Percentiles rank a stretch among this genome's conserved stretches.
These are phyloP conservation scores for Botrytis fragariae DNA, from an alignment of 2,329 filamentous ascomycete species.

Conservation along the genomic window DNA sequence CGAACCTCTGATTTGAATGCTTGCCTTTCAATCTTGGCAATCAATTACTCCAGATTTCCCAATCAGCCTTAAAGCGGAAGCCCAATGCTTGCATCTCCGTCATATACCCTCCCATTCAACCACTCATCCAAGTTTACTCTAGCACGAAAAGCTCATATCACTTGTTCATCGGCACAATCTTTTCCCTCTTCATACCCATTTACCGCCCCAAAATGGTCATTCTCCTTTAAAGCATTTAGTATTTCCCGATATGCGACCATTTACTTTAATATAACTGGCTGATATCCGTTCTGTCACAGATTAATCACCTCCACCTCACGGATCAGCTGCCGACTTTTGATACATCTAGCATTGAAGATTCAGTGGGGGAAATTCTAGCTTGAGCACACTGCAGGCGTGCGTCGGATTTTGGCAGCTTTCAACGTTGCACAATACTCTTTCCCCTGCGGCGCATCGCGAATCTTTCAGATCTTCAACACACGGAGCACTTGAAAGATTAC, in stretches of 20 bases:
- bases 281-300: constrained; percentile 35
- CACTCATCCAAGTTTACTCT: constrained; percentile 27
- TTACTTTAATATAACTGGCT: constrained; percentile 30
- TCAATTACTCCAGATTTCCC: constrained; percentile 37
- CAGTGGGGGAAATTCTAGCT: constrained; percentile 31
- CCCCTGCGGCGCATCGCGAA: constrained; percentile 31
- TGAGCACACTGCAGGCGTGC: constrained; percentile 30
- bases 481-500: constrained; percentile 1
- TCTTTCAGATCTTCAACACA: constrained; percentile 22
- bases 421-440: constrained; percentile 32
- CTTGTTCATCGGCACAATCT: constrained; percentile 29
- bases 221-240: constrained; percentile 22
- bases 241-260: constrained; percentile 29
- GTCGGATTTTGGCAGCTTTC: constrained; percentile 36
- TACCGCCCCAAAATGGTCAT: constrained; percentile 32
- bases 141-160: constrained; percentile 27
- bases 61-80: constrained; percentile 40
- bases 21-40: constrained; percentile 29
- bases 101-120: constrained; percentile 32
- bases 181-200: constrained; percentile 24
- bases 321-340: constrained; percentile 37
- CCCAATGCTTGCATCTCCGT: constrained; percentile 35
- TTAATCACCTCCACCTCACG: constrained; percentile 30
- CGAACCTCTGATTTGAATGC: constrained; percentile 31
- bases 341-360: constrained; percentile 27